Evolutionary conservation across 257 asterid genomes (phyloP).

Genomic region (Jacaranda mimosifolia): DNA sequence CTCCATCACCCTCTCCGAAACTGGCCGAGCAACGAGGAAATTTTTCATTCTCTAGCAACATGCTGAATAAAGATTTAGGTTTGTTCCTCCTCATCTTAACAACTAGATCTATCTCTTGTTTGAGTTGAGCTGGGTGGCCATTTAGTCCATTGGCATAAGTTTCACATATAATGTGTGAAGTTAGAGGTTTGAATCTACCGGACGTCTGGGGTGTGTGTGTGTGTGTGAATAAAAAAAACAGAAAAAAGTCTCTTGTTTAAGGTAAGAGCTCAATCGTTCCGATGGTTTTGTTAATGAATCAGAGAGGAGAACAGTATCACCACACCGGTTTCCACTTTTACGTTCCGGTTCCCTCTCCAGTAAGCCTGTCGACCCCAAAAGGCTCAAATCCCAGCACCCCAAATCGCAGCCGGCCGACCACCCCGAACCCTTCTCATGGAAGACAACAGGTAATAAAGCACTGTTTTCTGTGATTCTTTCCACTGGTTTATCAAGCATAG

Average conservation of each 20-base stretch:
- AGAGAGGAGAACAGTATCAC: constrained; percentile 82
- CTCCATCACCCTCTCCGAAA: constrained; percentile 65
- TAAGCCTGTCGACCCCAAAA: constrained; percentile 75
- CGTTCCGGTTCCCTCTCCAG: constrained; percentile 82
- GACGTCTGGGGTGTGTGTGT: too few relatives aligned
- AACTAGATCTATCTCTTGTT: too few relatives aligned
- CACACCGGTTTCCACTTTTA: constrained; percentile 82
- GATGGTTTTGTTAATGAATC: constrained; percentile 37
- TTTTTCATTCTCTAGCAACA: constrained; percentile 61
- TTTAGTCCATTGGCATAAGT: too few relatives aligned
- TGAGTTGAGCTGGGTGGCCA: too few relatives aligned
- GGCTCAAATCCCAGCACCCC: constrained; percentile 78
- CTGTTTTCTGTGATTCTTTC: background rate
- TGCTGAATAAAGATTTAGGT: constrained; percentile 70
- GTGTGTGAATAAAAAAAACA: too few relatives aligned
- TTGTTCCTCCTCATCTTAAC: constrained; percentile 30
- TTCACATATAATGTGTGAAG: too few relatives aligned
- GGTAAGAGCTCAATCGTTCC: constrained; percentile 3
- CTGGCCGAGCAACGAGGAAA: constrained; percentile 58
- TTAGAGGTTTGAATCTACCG: too few relatives aligned
- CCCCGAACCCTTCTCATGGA: constrained; percentile 71
- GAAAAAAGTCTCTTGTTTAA: background rate
- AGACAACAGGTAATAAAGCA: constrained; percentile 58
- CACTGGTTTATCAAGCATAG: background rate
- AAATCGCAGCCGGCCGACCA: constrained; percentile 68